Conservation (phyloP, 164 flowering plant genomes). For the Annona squamosa region DNA sequence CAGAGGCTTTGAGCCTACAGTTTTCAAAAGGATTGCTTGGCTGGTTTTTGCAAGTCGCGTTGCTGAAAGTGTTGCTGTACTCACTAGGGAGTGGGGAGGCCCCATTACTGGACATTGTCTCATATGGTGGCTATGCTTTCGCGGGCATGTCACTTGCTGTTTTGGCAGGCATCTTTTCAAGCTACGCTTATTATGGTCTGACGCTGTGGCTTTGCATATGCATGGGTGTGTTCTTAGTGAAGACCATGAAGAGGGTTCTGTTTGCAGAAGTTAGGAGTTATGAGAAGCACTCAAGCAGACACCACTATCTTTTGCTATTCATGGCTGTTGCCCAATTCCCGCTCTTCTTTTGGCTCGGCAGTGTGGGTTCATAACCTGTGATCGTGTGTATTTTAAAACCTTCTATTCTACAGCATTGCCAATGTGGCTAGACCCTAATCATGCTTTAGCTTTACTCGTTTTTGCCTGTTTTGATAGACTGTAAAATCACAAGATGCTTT, state of each 20-base stretch:
- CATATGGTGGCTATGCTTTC: slow-evolving; percentile 45
- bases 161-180: slow-evolving; percentile 30
- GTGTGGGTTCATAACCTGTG: slow-evolving; percentile 14
- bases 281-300: slow-evolving; percentile 26
- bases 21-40: slow-evolving; percentile 34
- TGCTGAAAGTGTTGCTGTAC: slow-evolving; percentile 28
- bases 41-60: slow-evolving; percentile 32
- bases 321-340: slow-evolving; percentile 44
- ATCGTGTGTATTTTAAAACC: neutral
- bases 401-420: neutral
- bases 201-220: slow-evolving; percentile 36
- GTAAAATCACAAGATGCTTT: neutral
- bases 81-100: slow-evolving; percentile 36
- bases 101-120: slow-evolving; percentile 40
- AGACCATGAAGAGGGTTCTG: slow-evolving; percentile 39
- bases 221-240: slow-evolving; percentile 41
- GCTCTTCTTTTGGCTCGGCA: slow-evolving; percentile 37
- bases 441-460: neutral
- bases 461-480: neutral
- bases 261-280: slow-evolving; percentile 35
- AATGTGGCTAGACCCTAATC: neutral
- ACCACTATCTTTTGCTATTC: slow-evolving; percentile 35
- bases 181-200: slow-evolving; percentile 30
- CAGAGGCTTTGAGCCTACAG: slow-evolving; percentile 35
- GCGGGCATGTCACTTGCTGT: slow-evolving; percentile 34